Evolutionary conservation across 768 basidiomycete genomes (phyloP).

Genomic region (Termitomyces eurrhizus): DNA sequence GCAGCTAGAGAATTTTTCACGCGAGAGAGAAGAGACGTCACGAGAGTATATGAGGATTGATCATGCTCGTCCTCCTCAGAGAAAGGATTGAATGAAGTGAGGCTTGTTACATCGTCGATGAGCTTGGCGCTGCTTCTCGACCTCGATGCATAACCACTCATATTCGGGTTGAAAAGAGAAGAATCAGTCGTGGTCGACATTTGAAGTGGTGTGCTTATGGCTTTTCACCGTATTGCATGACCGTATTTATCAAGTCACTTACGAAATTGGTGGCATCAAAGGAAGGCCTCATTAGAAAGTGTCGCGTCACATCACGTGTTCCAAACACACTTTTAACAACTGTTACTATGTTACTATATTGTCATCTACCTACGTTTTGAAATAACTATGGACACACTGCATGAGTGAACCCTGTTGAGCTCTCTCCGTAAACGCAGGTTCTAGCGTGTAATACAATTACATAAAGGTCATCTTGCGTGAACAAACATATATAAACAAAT

Average conservation of each 20-base stretch:
- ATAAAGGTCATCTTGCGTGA: no score
- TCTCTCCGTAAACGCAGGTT: no score
- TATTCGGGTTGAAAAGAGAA: slow-evolving; percentile 27
- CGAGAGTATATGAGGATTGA: slow-evolving; percentile 80
- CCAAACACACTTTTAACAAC: not conserved
- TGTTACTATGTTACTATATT: no score
- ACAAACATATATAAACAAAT: no score
- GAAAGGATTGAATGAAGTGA: slow-evolving; percentile 90
- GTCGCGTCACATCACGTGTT: slow-evolving; percentile 4
- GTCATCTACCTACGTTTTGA: no score
- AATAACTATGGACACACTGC: no score
- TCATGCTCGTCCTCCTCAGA: slow-evolving; percentile 92
- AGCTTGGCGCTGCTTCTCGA: slow-evolving; percentile 63
- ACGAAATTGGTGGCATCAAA: not conserved
- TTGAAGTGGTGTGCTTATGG: not conserved
- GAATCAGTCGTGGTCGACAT: not conserved
- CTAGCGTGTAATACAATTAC: no score
- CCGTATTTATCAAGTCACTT: not conserved
- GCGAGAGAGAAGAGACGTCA: slow-evolving; percentile 75
- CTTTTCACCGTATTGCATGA: not conserved
- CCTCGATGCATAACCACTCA: slow-evolving; percentile 44
- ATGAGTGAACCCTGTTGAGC: no score
- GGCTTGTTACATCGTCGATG: slow-evolving; percentile 57
- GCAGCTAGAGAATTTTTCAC: slow-evolving; percentile 77
- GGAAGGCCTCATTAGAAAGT: not conserved